Evolutionary conservation across 768 basidiomycete species (phyloP).

Genomic region (Kwoniella shandongensis): DNA sequence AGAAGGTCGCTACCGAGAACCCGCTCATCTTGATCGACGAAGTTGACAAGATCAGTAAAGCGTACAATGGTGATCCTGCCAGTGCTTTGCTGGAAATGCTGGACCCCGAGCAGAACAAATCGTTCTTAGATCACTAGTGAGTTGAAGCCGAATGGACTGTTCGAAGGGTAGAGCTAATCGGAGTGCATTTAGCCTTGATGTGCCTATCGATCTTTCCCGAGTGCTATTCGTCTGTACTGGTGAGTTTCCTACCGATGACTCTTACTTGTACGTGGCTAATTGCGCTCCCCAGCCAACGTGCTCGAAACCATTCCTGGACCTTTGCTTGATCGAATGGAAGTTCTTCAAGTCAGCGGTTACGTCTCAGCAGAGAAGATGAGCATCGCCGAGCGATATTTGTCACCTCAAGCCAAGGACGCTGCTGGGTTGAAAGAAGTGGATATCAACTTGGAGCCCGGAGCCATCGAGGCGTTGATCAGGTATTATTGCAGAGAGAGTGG

Average conservation of each 20-base stretch:
- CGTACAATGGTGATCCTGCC: constrained; percentile 87
- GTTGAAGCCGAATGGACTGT: constrained; percentile 53
- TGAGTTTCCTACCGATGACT: constrained; percentile 45
- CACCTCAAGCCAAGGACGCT: constrained; percentile 88
- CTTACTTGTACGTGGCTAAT: too few relatives aligned
- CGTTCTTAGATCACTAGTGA: constrained; percentile 92
- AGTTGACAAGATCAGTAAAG: constrained; percentile 91
- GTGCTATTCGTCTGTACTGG: constrained; percentile 96
- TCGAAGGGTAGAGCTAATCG: not conserved
- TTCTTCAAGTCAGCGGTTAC: constrained; percentile 90
- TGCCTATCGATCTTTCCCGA: constrained; percentile 91
- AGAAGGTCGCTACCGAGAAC: constrained; percentile 89
- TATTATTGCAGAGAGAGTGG: constrained; percentile 98
- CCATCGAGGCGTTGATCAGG: constrained; percentile 86
- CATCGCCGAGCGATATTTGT: constrained; percentile 83
- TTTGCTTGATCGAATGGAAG: constrained; percentile 92
- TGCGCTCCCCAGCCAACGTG: constrained; percentile 73
- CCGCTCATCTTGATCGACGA: constrained; percentile 92
- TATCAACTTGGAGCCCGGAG: constrained; percentile 70
- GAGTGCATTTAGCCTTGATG: constrained; percentile 70
- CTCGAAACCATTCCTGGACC: constrained; percentile 93
- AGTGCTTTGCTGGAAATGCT: constrained; percentile 90
- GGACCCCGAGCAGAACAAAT: constrained; percentile 91
- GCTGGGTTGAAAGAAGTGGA: constrained; percentile 82
- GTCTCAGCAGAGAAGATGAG: constrained; percentile 88